Evolutionary conservation across 2,329 filamentous ascomycete species (phyloP).

Genomic region (Fonsecaea monophora): DNA sequence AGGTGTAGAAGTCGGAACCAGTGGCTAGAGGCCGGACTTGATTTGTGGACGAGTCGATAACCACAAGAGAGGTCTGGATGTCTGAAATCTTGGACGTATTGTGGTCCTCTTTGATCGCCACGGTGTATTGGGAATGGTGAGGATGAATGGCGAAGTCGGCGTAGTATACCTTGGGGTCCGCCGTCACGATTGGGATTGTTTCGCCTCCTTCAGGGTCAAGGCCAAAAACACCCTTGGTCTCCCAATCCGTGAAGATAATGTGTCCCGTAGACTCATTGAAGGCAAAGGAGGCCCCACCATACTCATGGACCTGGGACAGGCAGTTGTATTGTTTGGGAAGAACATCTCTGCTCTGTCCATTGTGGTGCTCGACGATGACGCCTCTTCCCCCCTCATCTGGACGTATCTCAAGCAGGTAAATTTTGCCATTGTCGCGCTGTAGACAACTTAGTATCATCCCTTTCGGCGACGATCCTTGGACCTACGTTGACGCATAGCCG

Average conservation of each 20-base stretch:
- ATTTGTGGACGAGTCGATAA: conserved; percentile 41
- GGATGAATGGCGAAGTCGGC: conserved; percentile 57
- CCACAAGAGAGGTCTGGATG: conserved; percentile 46
- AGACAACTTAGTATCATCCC: neutral
- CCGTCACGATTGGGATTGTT: conserved; percentile 45
- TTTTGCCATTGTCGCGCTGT: conserved; percentile 41
- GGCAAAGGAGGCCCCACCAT: conserved; percentile 58
- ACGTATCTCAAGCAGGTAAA: conserved; percentile 48
- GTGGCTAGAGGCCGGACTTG: conserved; percentile 48
- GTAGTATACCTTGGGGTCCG: conserved; percentile 50
- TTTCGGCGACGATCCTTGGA: neutral
- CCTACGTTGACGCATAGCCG: conserved; percentile 44
- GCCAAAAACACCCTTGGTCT: conserved; percentile 52
- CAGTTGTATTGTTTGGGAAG: conserved; percentile 55
- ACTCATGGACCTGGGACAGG: conserved; percentile 59
- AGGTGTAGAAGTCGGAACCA: conserved; percentile 62
- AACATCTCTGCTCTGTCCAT: conserved; percentile 48
- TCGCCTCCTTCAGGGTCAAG: conserved; percentile 50
- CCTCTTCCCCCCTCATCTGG: conserved; percentile 51
- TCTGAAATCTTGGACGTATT: conserved; percentile 36
- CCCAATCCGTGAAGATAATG: conserved; percentile 54
- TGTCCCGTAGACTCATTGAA: conserved; percentile 45
- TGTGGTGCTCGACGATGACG: conserved; percentile 53
- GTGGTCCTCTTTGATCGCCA: conserved; percentile 63
- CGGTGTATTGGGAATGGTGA: conserved; percentile 49